Evolutionary conservation across 139 green algal genomes (phyloP), one percentile per base, ranked within the genome.

Genomic region (Chlamydomonas schloesseri): DNA sequence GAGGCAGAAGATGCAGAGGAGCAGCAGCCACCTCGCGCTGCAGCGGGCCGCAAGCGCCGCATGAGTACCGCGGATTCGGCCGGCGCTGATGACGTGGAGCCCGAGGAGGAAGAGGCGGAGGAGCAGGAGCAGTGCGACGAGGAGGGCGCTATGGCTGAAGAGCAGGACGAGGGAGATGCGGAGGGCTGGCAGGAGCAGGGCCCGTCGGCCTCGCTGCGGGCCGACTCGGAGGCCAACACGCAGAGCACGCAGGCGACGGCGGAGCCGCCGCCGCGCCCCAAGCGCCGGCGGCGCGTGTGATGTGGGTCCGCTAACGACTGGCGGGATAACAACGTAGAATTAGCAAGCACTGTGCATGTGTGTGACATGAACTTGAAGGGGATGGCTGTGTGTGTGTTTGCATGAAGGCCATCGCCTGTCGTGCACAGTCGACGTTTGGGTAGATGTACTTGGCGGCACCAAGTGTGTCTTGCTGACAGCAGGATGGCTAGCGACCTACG

Each of bases 221-320:
- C 79, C 0, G 47, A 84, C 47, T 84, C 78, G 0, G 31, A 65
- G 26, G 78, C 31, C n/a, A 24, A 74, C 42, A 84, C 76, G 60
- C 60, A 67, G 60, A n/a, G 24, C 60, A 67, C 60, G 24, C 64
- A 84, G 46, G 37, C 18, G 29, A 71, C 65, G 15, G 65, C 50
- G 13, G 79, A 85, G 33, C 79, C 79, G 47, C 79, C 79, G 53
- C 73, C 73, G 9, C 73, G 73, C 14, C 73, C 31, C 20, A 68
- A 69, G 50, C 53, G 73, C 2, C 73, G 73, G 6, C 73, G 73
- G 4, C 70, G 70, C 23, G 24, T 75, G 9, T 74, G 67, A 72
- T 2, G 31, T 3, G 67, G 31, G n/a, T n/a, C n/a, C n/a, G n/a
- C n/a, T n/a, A n/a, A n/a, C n/a, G n/a, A n/a, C n/a, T n/a, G n/a